A percentile compares a stretch with the other conserved stretches of the same genome.
Conservation (phyloP, 1,284 basidiomycete genomes). For the Golubevia pallescens region DNA sequence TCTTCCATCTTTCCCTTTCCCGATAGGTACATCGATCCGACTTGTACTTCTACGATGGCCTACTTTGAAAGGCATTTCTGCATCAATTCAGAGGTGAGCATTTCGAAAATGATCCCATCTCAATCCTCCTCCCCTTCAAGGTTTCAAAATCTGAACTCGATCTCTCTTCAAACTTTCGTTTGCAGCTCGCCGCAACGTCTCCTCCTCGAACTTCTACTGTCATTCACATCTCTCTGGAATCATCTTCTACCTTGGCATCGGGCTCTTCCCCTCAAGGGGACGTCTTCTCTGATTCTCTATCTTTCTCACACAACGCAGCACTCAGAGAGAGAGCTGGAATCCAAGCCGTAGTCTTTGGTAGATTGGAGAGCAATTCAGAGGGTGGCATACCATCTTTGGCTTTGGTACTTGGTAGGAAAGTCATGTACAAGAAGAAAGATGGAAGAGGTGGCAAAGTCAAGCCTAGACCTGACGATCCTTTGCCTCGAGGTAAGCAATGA, state of each 20-base stretch:
- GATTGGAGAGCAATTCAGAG: background rate
- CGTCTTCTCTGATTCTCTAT: background rate
- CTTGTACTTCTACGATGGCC: conserved; percentile 25
- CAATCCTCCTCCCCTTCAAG: background rate
- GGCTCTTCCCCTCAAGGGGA: background rate
- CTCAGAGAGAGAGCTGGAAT: background rate
- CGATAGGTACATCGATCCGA: conserved; percentile 28
- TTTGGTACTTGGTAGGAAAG: background rate
- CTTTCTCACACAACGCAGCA: background rate
- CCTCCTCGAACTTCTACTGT: no score
- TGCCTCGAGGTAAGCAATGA: background rate
- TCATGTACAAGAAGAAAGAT: background rate
- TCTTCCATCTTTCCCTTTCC: background rate
- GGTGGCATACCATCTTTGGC: background rate
- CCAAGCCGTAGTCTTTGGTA: background rate
- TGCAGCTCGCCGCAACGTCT: no score
- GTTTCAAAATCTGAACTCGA: no score
- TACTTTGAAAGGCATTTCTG: conserved; percentile 50
- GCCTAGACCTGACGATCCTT: background rate
- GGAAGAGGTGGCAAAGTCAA: background rate
- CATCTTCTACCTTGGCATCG: background rate
- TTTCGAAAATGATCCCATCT: background rate
- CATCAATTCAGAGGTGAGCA: conserved; percentile 20
- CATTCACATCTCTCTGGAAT: background rate
- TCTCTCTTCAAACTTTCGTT: background rate